phyloP scores from a whole-genome alignment of 306 rosid genomes.

The Cicer cuneatum region DNA sequence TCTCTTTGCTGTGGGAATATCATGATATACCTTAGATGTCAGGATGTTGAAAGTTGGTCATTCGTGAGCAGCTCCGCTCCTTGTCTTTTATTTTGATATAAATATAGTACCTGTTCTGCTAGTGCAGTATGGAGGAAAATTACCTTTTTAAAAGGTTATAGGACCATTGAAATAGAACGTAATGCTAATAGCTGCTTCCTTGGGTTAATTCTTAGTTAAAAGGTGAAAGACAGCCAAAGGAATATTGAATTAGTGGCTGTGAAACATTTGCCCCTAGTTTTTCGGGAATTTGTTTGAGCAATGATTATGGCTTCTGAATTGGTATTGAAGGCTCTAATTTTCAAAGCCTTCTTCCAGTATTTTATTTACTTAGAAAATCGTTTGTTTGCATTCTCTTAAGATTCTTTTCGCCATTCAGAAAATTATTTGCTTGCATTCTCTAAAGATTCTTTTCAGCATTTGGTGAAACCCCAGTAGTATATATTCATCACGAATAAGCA shows the following conservation, averaged over 20 bases:
- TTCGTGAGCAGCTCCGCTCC: constrained; percentile 19
- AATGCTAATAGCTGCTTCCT: not conserved
- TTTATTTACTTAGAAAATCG: not conserved
- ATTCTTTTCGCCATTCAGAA: not conserved
- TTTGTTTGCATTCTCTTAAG: not conserved
- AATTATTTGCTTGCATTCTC: no score
- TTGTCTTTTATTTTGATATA: not conserved
- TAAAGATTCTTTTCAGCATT: not conserved
- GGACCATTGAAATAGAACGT: not conserved
- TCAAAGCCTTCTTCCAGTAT: not conserved
- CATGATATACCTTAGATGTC: constrained; percentile 3
- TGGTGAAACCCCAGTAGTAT: not conserved
- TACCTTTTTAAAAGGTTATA: not conserved
- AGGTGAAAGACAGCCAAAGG: not conserved
- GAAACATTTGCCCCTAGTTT: constrained; percentile 2
- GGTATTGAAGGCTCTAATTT: not conserved
- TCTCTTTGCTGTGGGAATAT: constrained; percentile 6
- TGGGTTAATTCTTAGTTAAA: constrained; percentile 3
- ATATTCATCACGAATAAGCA: not conserved
- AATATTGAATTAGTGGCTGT: not conserved
- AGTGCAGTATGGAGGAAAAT: constrained; percentile 16
- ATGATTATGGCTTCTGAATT: constrained; percentile 1
- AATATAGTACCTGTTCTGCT: constrained; percentile 4
- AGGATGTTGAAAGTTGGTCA: constrained; percentile 17
- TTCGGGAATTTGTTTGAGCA: not conserved